Evolutionary conservation across 352 stramenopile species (phyloP).

Genomic region (Phytopythium mirpurense): DNA sequence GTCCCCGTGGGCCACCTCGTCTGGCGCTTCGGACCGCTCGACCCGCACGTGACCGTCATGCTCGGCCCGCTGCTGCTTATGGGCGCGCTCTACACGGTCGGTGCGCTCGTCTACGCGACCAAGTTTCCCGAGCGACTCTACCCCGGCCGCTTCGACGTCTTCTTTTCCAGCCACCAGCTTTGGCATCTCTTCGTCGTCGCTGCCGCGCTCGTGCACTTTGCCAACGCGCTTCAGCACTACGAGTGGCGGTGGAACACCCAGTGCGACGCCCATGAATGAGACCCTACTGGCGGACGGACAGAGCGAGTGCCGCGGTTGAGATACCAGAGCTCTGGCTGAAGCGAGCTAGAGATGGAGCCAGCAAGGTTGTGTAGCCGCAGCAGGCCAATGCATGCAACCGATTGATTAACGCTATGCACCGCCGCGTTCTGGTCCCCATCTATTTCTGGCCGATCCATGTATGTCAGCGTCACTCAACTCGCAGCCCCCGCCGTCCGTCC

Average conservation of each 20-base stretch:
- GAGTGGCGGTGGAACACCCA: conserved; percentile 83
- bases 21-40: conserved; percentile 69
- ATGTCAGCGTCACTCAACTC: no score
- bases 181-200: conserved; percentile 87
- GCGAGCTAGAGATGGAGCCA: no score
- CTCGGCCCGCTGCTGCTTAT: conserved; percentile 76
- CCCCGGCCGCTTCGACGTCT: conserved; percentile 79
- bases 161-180: conserved; percentile 83
- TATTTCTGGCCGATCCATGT: background rate
- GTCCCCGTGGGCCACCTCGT: conserved; percentile 74
- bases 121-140: conserved; percentile 84
- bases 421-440: no score
- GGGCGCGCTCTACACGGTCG: conserved; percentile 70
- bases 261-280: conserved; percentile 65
- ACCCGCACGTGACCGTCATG: conserved; percentile 83
- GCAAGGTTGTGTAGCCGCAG: no score
- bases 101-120: conserved; percentile 80
- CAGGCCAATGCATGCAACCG: no score
- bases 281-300: no score
- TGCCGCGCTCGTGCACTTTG: conserved; percentile 82
- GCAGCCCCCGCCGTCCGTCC: no score
- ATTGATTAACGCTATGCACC: no score
- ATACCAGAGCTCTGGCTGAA: no score
- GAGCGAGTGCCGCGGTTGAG: no score
- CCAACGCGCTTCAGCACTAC: conserved; percentile 80